phyloP scores from a whole-genome alignment of 108 stramenopile species.

The Skeletonema marinoi region DNA sequence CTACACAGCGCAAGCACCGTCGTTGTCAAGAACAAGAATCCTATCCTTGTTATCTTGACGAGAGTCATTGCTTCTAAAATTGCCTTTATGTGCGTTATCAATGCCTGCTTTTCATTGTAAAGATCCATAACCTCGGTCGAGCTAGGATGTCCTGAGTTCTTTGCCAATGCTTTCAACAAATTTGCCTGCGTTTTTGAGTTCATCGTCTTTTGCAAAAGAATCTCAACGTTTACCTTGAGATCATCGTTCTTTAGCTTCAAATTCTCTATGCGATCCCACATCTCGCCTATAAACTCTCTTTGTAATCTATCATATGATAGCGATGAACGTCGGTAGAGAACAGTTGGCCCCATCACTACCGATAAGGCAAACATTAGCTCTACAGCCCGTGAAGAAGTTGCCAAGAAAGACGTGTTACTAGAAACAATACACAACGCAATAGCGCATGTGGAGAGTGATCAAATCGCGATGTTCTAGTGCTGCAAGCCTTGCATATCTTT shows the following conservation, averaged over 20 bases:
- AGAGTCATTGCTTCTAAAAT: slow-evolving; percentile 35
- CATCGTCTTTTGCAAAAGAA: not conserved
- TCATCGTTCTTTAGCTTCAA: slow-evolving; percentile 24
- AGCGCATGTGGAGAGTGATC: not conserved
- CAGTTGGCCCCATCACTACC: not conserved
- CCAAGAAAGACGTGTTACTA: not conserved
- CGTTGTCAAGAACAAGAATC: slow-evolving; percentile 73
- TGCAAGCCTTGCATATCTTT: not conserved
- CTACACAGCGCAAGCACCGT: slow-evolving; percentile 54
- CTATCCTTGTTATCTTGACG: slow-evolving; percentile 39
- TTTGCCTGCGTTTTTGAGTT: slow-evolving; percentile 6
- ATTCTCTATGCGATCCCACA: slow-evolving; percentile 4
- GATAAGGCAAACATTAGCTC: slow-evolving; percentile 6
- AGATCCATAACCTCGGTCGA: slow-evolving; percentile 11
- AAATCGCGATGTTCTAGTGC: not conserved
- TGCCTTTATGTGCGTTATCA: slow-evolving; percentile 22
- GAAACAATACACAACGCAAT: not conserved
- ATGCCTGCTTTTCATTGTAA: slow-evolving; percentile 15
- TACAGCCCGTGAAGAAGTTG: not conserved
- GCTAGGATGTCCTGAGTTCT: slow-evolving; percentile 17
- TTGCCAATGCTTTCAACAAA: slow-evolving; percentile 26
- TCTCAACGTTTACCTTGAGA: slow-evolving; percentile 2
- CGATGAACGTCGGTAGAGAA: slow-evolving; percentile 21
- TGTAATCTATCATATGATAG: slow-evolving; percentile 2
- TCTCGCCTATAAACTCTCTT: slow-evolving; percentile 24